Conservation (phyloP, 192 early-diverging fungal genomes). For the Entomortierella beljakovae region DNA sequence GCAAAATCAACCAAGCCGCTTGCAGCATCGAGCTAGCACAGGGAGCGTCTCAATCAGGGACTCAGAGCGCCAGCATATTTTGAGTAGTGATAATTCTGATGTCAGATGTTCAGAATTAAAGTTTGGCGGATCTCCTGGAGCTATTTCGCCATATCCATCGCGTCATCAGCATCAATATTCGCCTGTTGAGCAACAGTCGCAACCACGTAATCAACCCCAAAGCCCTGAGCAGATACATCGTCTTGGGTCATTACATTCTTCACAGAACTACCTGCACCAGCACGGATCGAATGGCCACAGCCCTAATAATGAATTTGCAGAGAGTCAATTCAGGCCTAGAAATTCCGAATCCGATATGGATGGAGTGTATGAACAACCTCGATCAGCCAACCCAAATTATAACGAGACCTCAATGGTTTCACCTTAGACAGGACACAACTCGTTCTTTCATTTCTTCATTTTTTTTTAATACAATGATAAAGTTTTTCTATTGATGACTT, state of each 20-base stretch:
- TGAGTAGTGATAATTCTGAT: conserved; percentile 19
- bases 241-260: background rate
- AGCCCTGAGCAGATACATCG: conserved; percentile 2
- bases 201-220: background rate
- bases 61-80: background rate
- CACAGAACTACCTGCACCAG: too few species aligned
- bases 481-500: too few species aligned
- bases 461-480: too few species aligned
- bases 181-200: background rate
- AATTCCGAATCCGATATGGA: conserved; percentile 15
- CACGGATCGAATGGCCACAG: too few species aligned
- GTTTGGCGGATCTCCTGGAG: background rate
- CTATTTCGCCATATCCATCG: conserved; percentile 3
- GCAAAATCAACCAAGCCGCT: background rate
- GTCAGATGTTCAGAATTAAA: background rate
- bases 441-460: too few species aligned
- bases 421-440: too few species aligned
- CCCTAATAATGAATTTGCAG: too few species aligned
- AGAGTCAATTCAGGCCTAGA: too few species aligned
- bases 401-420: background rate
- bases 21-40: conserved; percentile 26
- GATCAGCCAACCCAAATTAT: background rate
- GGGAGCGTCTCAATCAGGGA: conserved; percentile 17
- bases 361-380: background rate
- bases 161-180: conserved; percentile 2